These are phyloP conservation scores for Nemania sp. DNA, from an alignment of 2,329 filamentous ascomycete species.

Conservation along the genomic window DNA sequence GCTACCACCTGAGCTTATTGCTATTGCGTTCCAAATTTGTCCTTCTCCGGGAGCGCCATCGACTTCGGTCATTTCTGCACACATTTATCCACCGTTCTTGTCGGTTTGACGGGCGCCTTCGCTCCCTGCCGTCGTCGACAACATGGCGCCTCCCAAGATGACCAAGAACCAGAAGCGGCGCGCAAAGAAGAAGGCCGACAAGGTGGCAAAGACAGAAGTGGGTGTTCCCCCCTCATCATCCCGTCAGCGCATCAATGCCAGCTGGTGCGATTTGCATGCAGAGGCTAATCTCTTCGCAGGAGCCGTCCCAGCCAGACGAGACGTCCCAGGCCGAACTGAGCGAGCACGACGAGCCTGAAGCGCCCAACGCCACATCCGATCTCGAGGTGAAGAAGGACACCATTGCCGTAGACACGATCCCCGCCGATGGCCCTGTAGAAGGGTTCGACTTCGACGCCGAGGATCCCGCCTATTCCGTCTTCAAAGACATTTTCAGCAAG, in stretches of 20 bases:
- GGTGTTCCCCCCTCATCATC: slow-evolving; percentile 30
- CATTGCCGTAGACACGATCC: slow-evolving; percentile 42
- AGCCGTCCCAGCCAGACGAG: slow-evolving; percentile 34
- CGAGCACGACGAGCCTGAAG: slow-evolving; percentile 39
- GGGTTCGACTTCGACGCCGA: slow-evolving; percentile 61
- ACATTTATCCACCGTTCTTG: neutral
- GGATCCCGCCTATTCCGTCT: slow-evolving; percentile 81
- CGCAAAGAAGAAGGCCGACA: slow-evolving; percentile 92
- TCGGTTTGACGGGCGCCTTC: slow-evolving; percentile 24
- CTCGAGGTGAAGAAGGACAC: slow-evolving; percentile 50
- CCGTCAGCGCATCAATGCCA: neutral
- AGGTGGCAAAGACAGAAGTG: slow-evolving; percentile 66
- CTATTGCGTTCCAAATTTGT: neutral
- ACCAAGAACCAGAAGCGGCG: slow-evolving; percentile 94
- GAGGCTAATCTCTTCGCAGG: slow-evolving; percentile 22
- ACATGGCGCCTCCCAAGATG: slow-evolving; percentile 71
- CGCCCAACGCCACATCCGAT: slow-evolving; percentile 36
- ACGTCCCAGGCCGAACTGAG: slow-evolving; percentile 42
- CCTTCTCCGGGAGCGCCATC: neutral
- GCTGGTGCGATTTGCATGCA: neutral
- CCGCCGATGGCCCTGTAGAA: slow-evolving; percentile 53
- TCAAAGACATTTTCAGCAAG: slow-evolving; percentile 78
- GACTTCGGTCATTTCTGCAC: neutral
- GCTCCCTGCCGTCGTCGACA: slow-evolving; percentile 35
- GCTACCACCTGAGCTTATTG: neutral